Percentiles rank a stretch among this genome's conserved stretches.
Conservation (phyloP, 345 rosid genomes). For the Acer negundo region DNA sequence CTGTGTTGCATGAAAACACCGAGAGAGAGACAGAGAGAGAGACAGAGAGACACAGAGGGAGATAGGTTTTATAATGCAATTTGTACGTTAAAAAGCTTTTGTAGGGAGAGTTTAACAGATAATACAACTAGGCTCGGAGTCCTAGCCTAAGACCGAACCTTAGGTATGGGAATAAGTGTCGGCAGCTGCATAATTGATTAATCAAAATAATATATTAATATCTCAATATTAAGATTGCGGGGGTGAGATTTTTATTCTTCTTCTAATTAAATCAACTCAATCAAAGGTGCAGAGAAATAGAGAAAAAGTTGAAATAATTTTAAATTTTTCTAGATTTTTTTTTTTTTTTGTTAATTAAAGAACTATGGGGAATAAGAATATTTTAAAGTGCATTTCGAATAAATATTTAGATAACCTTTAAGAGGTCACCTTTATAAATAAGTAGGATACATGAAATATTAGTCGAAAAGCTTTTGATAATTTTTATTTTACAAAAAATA, state of each 20-base stretch:
- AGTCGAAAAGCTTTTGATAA: too few relatives aligned
- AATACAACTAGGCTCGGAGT: not conserved
- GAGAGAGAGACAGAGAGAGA: slow-evolving; percentile 10
- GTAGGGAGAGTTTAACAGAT: not conserved
- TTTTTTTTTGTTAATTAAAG: too few relatives aligned
- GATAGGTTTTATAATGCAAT: not conserved
- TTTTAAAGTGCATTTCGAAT: too few relatives aligned
- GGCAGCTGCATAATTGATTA: slow-evolving; percentile 2
- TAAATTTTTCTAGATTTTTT: too few relatives aligned
- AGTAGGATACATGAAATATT: too few relatives aligned
- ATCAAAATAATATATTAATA: too few relatives aligned
- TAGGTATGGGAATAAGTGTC: slow-evolving; percentile 8
- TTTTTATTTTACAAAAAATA: too few relatives aligned
- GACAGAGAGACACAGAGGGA: not conserved
- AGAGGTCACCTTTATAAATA: not conserved
- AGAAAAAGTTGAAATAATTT: too few relatives aligned
- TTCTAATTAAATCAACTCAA: too few relatives aligned
- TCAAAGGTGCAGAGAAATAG: not conserved
- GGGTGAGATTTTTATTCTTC: not conserved
- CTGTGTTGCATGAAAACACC: slow-evolving; percentile 11
- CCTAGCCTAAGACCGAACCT: slow-evolving; percentile 1
- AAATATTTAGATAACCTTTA: too few relatives aligned
- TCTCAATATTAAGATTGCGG: not conserved
- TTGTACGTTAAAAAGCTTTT: not conserved
- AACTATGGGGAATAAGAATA: too few relatives aligned